Conservation (phyloP, 257 asterid genomes). For the Solanum pinnatisectum region DNA sequence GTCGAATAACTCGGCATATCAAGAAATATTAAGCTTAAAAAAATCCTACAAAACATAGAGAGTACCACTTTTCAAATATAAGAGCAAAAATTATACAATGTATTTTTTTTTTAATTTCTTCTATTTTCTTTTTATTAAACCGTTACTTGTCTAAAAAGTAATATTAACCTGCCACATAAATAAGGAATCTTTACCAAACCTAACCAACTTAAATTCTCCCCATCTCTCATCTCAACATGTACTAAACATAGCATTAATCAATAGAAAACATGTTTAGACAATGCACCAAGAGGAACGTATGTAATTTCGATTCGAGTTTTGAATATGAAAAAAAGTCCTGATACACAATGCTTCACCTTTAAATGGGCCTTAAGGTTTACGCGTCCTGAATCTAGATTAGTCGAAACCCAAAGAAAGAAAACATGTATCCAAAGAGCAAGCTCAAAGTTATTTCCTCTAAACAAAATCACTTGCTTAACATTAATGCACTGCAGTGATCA, state of each 20-base stretch:
- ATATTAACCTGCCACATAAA: neutral
- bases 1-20: neutral
- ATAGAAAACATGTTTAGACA: neutral
- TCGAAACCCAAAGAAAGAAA: neutral
- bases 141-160: neutral
- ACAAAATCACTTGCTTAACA: neutral
- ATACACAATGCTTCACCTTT: neutral
- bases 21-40: neutral
- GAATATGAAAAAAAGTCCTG: fast-evolving
- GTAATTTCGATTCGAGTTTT: neutral
- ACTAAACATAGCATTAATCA: neutral
- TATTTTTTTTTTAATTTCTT: neutral
- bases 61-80: neutral
- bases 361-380: fast-evolving
- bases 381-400: neutral
- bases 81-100: neutral
- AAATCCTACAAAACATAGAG: neutral
- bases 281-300: neutral
- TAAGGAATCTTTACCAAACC: neutral
- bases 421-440: neutral
- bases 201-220: neutral
- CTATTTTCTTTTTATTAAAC: neutral
- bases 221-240: neutral
- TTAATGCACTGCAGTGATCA: too few species aligned
- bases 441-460: neutral